These are phyloP conservation scores for Spergularia azorica DNA, from an alignment of 179 eudicot species.

Conservation along the genomic window DNA sequence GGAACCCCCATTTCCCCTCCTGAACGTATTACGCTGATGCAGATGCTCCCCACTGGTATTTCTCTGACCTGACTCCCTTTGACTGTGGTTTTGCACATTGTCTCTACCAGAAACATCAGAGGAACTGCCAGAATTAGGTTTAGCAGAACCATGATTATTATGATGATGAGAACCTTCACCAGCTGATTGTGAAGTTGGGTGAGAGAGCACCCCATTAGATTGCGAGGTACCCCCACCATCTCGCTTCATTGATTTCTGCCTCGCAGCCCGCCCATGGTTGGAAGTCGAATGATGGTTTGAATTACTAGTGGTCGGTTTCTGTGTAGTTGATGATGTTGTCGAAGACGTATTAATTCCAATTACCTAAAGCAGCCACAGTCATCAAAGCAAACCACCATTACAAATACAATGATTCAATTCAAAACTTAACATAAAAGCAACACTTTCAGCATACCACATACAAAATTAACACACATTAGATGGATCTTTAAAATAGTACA, in stretches of 20 bases:
- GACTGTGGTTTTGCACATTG: constrained; percentile 33
- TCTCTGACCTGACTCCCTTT: constrained; percentile 40
- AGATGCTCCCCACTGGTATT: constrained; percentile 58
- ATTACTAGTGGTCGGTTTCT: constrained; percentile 41
- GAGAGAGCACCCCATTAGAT: constrained; percentile 43
- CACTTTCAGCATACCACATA: neutral
- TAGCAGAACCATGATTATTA: constrained; percentile 33
- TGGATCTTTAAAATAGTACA: no score
- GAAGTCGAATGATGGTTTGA: constrained; percentile 40
- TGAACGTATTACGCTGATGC: constrained; percentile 55
- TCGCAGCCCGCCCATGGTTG: constrained; percentile 52
- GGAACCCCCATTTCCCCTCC: constrained; percentile 60
- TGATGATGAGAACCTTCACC: constrained; percentile 37
- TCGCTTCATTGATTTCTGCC: constrained; percentile 67
- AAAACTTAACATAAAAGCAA: neutral
- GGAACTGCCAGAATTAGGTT: constrained; percentile 38
- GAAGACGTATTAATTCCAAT: constrained; percentile 29
- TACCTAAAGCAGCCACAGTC: constrained; percentile 42
- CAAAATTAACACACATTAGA: neutral
- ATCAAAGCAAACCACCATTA: neutral
- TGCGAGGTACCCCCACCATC: constrained; percentile 49
- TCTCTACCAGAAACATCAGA: constrained; percentile 41
- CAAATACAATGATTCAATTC: constrained; percentile 5
- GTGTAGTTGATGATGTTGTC: constrained; percentile 36
- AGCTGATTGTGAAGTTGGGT: constrained; percentile 33